phyloP scores from a whole-genome alignment of 805 yeast genomes.

The Myxozyma mucilagina region DNA sequence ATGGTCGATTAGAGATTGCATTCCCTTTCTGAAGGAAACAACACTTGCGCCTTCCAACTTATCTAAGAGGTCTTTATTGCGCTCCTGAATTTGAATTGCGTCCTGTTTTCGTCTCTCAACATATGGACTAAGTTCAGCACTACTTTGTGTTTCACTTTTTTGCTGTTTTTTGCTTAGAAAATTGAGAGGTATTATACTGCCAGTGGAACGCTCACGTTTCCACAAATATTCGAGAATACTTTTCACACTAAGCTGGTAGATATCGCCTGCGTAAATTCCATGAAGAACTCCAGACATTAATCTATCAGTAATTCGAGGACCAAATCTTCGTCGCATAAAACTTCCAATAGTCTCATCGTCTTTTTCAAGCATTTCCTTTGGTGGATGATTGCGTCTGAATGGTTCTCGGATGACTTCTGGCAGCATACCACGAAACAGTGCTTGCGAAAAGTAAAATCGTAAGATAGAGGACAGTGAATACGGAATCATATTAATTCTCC shows the following conservation, averaged over 20 bases:
- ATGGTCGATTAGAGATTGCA: slow-evolving; percentile 11
- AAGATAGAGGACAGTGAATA: slow-evolving; percentile 12
- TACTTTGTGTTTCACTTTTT: not conserved
- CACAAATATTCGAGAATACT: slow-evolving; percentile 18
- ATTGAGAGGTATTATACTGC: slow-evolving; percentile 11
- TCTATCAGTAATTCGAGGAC: slow-evolving; percentile 52
- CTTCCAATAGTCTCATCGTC: slow-evolving; percentile 72
- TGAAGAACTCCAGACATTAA: slow-evolving; percentile 79
- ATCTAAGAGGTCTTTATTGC: slow-evolving; percentile 34
- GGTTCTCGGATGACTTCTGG: slow-evolving; percentile 27
- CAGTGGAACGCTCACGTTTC: slow-evolving; percentile 16
- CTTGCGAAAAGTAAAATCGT: slow-evolving; percentile 19
- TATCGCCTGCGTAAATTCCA: slow-evolving; percentile 92
- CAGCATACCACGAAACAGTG: slow-evolving; percentile 46
- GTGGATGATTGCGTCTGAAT: slow-evolving; percentile 8
- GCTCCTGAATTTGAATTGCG: slow-evolving; percentile 34
- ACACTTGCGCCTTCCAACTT: slow-evolving; percentile 15
- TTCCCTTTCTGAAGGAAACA: slow-evolving; percentile 22
- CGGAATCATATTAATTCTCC: slow-evolving; percentile 36
- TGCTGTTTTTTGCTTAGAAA: not conserved
- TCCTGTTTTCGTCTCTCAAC: slow-evolving; percentile 1
- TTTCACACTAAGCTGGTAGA: slow-evolving; percentile 56
- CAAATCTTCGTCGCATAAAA: slow-evolving; percentile 71
- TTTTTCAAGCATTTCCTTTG: slow-evolving; percentile 1
- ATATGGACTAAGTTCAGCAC: not conserved